phyloP scores from a whole-genome alignment of 306 rosid genomes.

The Coriaria nepalensis region DNA sequence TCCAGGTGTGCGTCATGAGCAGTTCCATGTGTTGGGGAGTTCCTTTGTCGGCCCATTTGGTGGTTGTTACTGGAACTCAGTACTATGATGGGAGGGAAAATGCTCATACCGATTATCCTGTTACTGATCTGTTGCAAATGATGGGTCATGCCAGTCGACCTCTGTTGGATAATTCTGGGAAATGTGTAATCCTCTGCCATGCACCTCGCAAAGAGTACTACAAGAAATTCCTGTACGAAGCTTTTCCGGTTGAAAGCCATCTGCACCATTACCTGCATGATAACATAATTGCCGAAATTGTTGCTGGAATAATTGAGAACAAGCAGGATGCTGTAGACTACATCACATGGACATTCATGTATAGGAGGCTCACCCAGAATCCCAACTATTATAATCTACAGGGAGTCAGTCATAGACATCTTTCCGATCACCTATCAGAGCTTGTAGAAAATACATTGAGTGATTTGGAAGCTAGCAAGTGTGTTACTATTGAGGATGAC shows the following conservation, averaged over 20 bases:
- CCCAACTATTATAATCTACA: conserved; percentile 93
- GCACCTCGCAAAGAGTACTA: conserved; percentile 90
- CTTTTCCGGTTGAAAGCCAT: conserved; percentile 97
- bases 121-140: conserved; percentile 88
- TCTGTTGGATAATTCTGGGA: conserved; percentile 70
- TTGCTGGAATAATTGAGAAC: conserved; percentile 68
- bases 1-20: conserved; percentile 84
- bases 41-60: conserved; percentile 80
- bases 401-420: conserved; percentile 90
- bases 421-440: conserved; percentile 88
- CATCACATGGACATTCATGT: conserved; percentile 92
- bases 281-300: conserved; percentile 76
- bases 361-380: conserved; percentile 85
- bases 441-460: conserved; percentile 73
- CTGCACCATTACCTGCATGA: conserved; percentile 79
- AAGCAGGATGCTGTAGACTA: conserved; percentile 94
- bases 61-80: conserved; percentile 96
- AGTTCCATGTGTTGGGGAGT: conserved; percentile 92
- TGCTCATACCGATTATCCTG: conserved; percentile 83
- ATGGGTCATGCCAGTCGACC: conserved; percentile 99
- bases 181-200: conserved; percentile 87
- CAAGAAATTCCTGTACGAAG: conserved; percentile 82
- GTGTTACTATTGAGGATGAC: conserved; percentile 62
- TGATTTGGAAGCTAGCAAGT: conserved; percentile 78
- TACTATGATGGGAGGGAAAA: conserved; percentile 87